Conservation (phyloP, 768 basidiomycete genomes). For the Mycena leptocephala region DNA sequence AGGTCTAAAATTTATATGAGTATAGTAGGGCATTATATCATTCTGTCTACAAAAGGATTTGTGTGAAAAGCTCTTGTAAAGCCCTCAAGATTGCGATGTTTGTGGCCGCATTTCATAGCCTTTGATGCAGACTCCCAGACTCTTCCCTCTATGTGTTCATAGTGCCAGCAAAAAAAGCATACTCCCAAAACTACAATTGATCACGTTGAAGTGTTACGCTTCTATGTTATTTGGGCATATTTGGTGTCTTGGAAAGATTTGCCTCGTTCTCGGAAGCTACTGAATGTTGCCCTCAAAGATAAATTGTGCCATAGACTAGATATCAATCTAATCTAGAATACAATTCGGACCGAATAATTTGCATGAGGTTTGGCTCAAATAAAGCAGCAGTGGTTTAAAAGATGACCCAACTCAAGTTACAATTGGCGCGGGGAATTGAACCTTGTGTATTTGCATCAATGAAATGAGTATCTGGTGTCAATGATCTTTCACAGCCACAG, state of each 20-base stretch:
- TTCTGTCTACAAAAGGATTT: background rate
- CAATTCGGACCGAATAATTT: background rate
- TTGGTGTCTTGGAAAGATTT: background rate
- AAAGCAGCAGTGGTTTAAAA: no score
- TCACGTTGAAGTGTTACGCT: background rate
- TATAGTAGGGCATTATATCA: background rate
- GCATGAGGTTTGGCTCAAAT: background rate
- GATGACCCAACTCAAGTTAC: no score
- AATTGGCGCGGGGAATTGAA: no score
- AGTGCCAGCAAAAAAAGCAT: background rate
- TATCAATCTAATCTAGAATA: background rate
- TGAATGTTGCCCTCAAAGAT: background rate
- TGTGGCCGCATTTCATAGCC: no score
- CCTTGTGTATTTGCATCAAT: no score
- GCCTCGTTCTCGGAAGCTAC: background rate
- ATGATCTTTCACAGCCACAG: no score
- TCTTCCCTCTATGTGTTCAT: no score
- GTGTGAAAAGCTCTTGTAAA: background rate
- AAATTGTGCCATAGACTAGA: background rate
- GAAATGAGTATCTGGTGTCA: no score
- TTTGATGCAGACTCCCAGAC: no score
- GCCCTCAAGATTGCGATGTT: background rate
- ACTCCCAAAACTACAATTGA: background rate
- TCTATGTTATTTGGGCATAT: constrained; percentile 4
- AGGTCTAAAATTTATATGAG: background rate